Percentiles rank a stretch among this genome's conserved stretches.
These are phyloP conservation scores for Suhomyces panamericanus DNA, from an alignment of 1,139 yeast genomes.

Conservation along the genomic window DNA sequence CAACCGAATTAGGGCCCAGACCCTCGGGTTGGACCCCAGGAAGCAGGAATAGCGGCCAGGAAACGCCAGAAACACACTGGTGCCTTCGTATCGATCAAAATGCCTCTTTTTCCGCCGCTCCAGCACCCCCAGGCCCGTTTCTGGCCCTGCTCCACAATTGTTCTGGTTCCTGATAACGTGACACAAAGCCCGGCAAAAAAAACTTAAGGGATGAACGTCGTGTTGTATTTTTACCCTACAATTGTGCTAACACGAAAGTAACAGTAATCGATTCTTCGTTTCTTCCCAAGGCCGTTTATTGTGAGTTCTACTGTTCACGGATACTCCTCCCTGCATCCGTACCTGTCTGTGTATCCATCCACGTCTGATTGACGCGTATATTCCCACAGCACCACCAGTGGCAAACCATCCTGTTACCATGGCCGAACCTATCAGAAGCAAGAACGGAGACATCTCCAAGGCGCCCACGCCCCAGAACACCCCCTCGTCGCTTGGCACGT, in stretches of 20 bases:
- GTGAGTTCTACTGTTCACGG: background rate
- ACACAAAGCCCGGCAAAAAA: slow-evolving; percentile 7
- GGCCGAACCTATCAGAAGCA: slow-evolving; percentile 70
- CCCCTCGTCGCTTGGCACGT: slow-evolving; percentile 83
- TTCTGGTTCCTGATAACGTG: slow-evolving; percentile 1
- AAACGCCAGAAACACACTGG: too few relatives aligned
- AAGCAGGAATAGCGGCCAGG: background rate
- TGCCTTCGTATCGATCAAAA: too few relatives aligned
- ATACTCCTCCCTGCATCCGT: background rate
- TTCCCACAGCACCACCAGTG: slow-evolving; percentile 1
- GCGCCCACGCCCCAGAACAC: slow-evolving; percentile 99
- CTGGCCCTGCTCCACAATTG: background rate
- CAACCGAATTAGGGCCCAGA: background rate
- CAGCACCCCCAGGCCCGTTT: background rate
- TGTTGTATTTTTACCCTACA: background rate
- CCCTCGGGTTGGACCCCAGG: background rate
- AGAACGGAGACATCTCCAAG: slow-evolving; percentile 75
- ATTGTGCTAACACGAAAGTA: slow-evolving; percentile 1
- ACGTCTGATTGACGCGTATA: slow-evolving; percentile 3
- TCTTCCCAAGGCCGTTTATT: background rate
- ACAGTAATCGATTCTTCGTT: background rate
- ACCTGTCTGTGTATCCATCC: background rate
- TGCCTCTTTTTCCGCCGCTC: background rate
- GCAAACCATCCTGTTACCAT: slow-evolving; percentile 27
- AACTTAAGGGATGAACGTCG: slow-evolving; percentile 9